phyloP scores from a whole-genome alignment of 2,329 filamentous ascomycete species.

The Fusarium haematococcum region DNA sequence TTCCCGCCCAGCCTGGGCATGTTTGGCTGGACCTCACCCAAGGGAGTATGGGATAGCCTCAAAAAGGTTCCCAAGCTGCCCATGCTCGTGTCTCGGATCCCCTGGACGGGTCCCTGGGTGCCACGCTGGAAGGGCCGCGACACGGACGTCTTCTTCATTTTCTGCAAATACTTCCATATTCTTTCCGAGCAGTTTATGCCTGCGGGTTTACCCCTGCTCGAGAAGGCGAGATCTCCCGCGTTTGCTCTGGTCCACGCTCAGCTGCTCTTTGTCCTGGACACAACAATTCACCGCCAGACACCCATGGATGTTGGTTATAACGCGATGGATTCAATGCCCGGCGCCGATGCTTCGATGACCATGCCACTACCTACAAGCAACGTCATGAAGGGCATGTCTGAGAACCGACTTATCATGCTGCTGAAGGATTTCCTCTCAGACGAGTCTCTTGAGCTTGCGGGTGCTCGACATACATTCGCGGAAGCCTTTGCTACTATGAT shows the following conservation, averaged over 20 bases:
- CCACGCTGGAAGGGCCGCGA: constrained; percentile 88
- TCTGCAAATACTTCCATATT: constrained; percentile 88
- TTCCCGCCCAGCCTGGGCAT: constrained; percentile 77
- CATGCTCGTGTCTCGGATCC: constrained; percentile 76
- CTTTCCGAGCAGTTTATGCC: constrained; percentile 80
- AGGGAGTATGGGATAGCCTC: constrained; percentile 65
- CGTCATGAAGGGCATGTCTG: constrained; percentile 83
- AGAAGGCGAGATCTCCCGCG: constrained; percentile 76
- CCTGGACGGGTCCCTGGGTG: constrained; percentile 88
- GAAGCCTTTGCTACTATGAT: constrained; percentile 79
- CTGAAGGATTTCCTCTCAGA: constrained; percentile 81
- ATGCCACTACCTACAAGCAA: constrained; percentile 75
- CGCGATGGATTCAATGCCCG: constrained; percentile 58
- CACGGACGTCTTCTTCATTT: constrained; percentile 91
- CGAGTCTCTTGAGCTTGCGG: constrained; percentile 51
- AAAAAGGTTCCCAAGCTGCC: constrained; percentile 74
- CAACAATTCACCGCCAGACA: constrained; percentile 83
- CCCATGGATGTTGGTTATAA: constrained; percentile 59
- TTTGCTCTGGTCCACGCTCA: constrained; percentile 86
- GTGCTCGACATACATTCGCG: constrained; percentile 76
- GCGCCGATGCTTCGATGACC: constrained; percentile 74
- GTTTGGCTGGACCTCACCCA: constrained; percentile 67
- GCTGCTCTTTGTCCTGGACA: constrained; percentile 81
- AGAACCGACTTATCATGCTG: constrained; percentile 86
- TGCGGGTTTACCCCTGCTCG: constrained; percentile 60